Conservation (phyloP, 257 asterid species). For the Knoxia roxburghii region DNA sequence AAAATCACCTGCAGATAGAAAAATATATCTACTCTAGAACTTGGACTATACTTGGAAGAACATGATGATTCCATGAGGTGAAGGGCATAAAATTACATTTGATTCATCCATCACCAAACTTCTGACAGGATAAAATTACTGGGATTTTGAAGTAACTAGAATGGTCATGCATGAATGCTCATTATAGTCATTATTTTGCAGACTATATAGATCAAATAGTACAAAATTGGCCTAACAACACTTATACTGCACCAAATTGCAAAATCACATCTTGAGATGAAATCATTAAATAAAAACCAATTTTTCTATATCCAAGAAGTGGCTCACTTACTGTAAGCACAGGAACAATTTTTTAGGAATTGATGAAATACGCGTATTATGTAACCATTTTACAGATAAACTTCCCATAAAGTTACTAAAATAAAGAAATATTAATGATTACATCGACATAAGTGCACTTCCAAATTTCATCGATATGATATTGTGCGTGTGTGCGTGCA, state of each 20-base stretch:
- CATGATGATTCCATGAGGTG: neutral
- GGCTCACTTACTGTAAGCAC: constrained; percentile 69
- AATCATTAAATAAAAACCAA: neutral
- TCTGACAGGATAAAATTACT: too few species aligned
- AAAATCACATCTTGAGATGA: neutral
- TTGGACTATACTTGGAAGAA: too few species aligned
- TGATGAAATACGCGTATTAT: too few species aligned
- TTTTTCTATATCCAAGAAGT: neutral
- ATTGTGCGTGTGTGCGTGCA: too few species aligned
- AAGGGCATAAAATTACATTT: neutral
- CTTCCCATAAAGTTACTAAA: too few species aligned
- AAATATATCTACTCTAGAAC: too few species aligned
- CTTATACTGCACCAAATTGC: neutral
- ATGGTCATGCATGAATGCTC: neutral
- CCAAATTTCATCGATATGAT: too few species aligned
- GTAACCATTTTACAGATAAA: too few species aligned
- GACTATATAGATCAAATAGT: neutral
- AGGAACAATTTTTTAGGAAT: constrained; percentile 81
- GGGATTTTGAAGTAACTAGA: neutral
- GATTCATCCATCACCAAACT: neutral
- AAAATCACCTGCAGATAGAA: too few species aligned
- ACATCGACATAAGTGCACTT: too few species aligned
- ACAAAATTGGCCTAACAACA: neutral
- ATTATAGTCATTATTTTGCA: neutral
- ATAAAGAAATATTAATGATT: too few species aligned